These are phyloP conservation scores for Daldinia childiae DNA, from an alignment of 495 filamentous ascomycete genomes.

Conservation along the genomic window DNA sequence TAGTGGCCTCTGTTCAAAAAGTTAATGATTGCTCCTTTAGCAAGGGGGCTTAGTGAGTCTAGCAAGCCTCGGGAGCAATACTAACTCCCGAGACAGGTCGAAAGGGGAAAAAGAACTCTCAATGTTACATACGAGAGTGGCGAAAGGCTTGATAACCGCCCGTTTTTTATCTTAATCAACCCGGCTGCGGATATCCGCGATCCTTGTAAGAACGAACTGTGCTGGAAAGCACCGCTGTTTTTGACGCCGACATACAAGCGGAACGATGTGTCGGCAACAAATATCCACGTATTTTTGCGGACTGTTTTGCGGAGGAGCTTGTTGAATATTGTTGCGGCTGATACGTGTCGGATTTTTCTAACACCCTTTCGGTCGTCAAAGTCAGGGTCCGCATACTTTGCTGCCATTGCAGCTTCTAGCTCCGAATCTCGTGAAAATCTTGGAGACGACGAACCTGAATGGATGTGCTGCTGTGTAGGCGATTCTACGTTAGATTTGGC, in stretches of 20 bases:
- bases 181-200: conserved; percentile 83
- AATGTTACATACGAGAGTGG: conserved; percentile 57
- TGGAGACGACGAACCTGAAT: conserved; percentile 17
- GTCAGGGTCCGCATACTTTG: conserved; percentile 63
- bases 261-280: conserved; percentile 86
- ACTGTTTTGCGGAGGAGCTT: conserved; percentile 75
- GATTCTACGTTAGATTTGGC: conserved; percentile 32
- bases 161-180: conserved; percentile 83
- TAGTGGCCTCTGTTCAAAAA: conserved; percentile 72
- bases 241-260: conserved; percentile 93
- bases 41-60: not conserved
- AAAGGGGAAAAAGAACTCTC: not conserved
- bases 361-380: conserved; percentile 65
- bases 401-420: conserved; percentile 53
- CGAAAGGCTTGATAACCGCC: conserved; percentile 67
- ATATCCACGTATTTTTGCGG: conserved; percentile 88
- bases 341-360: conserved; percentile 73
- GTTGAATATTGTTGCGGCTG: conserved; percentile 73
- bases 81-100: not conserved
- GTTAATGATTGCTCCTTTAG: not conserved
- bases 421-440: conserved; percentile 41
- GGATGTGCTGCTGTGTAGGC: conserved; percentile 21
- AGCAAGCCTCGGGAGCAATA: not conserved
- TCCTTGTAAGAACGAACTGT: conserved; percentile 87
- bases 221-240: conserved; percentile 86